These are phyloP conservation scores for Penicillium sp. DNA, from an alignment of 2,329 filamentous ascomycete genomes.

Conservation along the genomic window DNA sequence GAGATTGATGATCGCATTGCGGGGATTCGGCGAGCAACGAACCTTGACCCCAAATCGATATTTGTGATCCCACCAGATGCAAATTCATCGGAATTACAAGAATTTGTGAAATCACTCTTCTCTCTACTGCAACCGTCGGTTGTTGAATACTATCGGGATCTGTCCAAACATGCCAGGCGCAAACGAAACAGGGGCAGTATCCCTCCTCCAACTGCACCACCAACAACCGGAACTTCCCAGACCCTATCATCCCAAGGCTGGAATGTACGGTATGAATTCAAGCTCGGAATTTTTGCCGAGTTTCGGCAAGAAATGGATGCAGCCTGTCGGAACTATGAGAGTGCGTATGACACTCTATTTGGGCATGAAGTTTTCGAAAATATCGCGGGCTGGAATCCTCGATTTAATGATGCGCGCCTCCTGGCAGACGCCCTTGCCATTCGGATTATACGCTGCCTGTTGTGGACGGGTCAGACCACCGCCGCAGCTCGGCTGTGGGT, in stretches of 20 bases:
- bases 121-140: slow-evolving; percentile 69
- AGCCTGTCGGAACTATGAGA: slow-evolving; percentile 79
- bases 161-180: slow-evolving; percentile 86
- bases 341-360: slow-evolving; percentile 79
- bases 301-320: slow-evolving; percentile 91
- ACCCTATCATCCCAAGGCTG: slow-evolving; percentile 82
- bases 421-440: slow-evolving; percentile 79
- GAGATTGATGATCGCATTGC: slow-evolving; percentile 74
- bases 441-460: slow-evolving; percentile 74
- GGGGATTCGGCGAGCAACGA: slow-evolving; percentile 74
- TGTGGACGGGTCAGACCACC: slow-evolving; percentile 78
- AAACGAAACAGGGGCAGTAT: slow-evolving; percentile 78
- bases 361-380: slow-evolving; percentile 81
- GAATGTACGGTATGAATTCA: slow-evolving; percentile 94
- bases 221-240: slow-evolving; percentile 79
- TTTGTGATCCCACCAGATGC: slow-evolving; percentile 78
- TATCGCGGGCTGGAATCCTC: slow-evolving; percentile 82
- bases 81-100: slow-evolving; percentile 67
- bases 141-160: slow-evolving; percentile 87
- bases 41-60: slow-evolving; percentile 77
- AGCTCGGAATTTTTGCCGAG: slow-evolving; percentile 84
- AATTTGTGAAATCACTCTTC: slow-evolving; percentile 71
- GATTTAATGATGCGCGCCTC: slow-evolving; percentile 91
- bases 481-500: slow-evolving; percentile 78
- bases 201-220: slow-evolving; percentile 77